A percentile compares a stretch with the other conserved stretches of the same genome.
These are phyloP conservation scores for Aspergillus sp. DNA, from an alignment of 2,329 filamentous ascomycete species.

Conservation along the genomic window DNA sequence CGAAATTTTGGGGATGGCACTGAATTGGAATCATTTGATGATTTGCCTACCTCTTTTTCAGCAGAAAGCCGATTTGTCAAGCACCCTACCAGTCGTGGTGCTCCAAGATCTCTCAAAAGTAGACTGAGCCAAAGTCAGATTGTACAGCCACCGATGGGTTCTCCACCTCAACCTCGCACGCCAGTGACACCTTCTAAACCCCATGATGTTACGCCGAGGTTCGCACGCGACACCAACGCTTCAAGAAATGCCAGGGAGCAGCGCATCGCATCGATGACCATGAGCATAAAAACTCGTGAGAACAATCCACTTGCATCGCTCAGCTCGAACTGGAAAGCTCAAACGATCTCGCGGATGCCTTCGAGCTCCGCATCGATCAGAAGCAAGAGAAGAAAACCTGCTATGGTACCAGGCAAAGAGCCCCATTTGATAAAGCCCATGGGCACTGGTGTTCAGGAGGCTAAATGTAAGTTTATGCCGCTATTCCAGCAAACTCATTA, in stretches of 20 bases:
- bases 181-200: conserved; percentile 52
- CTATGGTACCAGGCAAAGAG: conserved; percentile 46
- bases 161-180: conserved; percentile 50
- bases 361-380: conserved; percentile 46
- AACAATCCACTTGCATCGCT: conserved; percentile 46
- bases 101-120: conserved; percentile 57
- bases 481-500: neutral
- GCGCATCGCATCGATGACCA: conserved; percentile 45
- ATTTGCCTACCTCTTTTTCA: conserved; percentile 80
- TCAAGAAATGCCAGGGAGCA: conserved; percentile 62
- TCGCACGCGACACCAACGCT: conserved; percentile 63
- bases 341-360: conserved; percentile 47
- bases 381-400: conserved; percentile 37
- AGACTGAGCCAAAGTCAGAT: conserved; percentile 44
- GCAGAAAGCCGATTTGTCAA: conserved; percentile 80
- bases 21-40: conserved; percentile 90
- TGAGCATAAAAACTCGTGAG: conserved; percentile 34
- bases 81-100: conserved; percentile 65
- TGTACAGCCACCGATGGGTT: conserved; percentile 24
- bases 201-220: conserved; percentile 53
- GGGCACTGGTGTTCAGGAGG: conserved; percentile 64
- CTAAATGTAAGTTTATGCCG: conserved; percentile 63
- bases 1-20: conserved; percentile 85
- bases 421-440: conserved; percentile 88
- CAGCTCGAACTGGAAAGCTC: conserved; percentile 57